These are phyloP conservation scores for Glonium stellatum DNA, from an alignment of 495 filamentous ascomycete species.

Conservation along the genomic window DNA sequence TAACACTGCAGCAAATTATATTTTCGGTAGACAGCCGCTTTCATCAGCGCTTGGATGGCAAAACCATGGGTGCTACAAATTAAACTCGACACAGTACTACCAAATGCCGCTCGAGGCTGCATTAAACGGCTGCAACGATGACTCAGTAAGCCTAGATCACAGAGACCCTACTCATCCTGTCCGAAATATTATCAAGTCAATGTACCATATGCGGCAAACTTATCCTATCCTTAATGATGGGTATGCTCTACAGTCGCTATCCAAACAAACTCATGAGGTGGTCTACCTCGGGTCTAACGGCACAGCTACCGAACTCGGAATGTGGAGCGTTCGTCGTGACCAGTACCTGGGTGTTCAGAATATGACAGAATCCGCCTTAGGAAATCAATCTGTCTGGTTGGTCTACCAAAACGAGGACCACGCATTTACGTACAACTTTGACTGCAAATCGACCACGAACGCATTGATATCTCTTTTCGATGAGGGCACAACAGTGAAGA, in stretches of 20 bases:
- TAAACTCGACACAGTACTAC: slow-evolving; percentile 51
- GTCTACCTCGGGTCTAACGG: slow-evolving; percentile 48
- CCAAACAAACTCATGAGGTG: slow-evolving; percentile 50
- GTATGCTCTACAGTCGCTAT: slow-evolving; percentile 52
- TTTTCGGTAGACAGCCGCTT: slow-evolving; percentile 65
- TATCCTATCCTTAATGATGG: slow-evolving; percentile 58
- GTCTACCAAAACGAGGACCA: slow-evolving; percentile 58
- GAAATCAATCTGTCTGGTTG: slow-evolving; percentile 57
- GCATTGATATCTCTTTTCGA: slow-evolving; percentile 56
- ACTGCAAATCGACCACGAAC: slow-evolving; percentile 46
- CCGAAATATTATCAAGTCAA: slow-evolving; percentile 60
- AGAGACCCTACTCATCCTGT: slow-evolving; percentile 62
- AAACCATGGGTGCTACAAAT: slow-evolving; percentile 59
- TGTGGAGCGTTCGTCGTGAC: slow-evolving; percentile 60
- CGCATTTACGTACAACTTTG: slow-evolving; percentile 51
- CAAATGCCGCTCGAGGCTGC: slow-evolving; percentile 54
- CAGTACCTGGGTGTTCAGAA: slow-evolving; percentile 48
- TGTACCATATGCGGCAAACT: slow-evolving; percentile 55
- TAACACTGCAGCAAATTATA: slow-evolving; percentile 62
- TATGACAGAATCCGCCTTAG: slow-evolving; percentile 37
- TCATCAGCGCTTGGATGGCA: slow-evolving; percentile 61
- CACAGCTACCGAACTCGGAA: slow-evolving; percentile 54
- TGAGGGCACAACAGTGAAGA: slow-evolving; percentile 51
- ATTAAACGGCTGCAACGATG: slow-evolving; percentile 53
- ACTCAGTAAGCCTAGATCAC: slow-evolving; percentile 54